Percentiles rank a stretch among this genome's conserved stretches.
These are phyloP conservation scores for Cornus kousa DNA, from an alignment of 148 eudicot species.

Conservation along the genomic window DNA sequence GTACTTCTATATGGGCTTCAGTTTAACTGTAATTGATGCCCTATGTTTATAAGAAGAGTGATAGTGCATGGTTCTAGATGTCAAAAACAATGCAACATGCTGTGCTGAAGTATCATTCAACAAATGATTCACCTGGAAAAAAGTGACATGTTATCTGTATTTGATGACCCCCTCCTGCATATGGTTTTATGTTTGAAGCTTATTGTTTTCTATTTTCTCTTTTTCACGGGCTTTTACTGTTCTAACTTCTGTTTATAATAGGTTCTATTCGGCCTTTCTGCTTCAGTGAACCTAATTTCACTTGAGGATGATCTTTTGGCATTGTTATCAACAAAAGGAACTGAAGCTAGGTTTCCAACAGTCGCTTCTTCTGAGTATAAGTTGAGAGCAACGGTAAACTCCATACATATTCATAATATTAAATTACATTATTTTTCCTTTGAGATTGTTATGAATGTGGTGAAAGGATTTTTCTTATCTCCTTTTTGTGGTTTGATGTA, in stretches of 20 bases:
- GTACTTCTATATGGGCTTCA: background rate
- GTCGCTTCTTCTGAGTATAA: constrained; percentile 72
- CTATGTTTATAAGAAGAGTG: background rate
- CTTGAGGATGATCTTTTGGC: constrained; percentile 62
- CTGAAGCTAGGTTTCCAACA: constrained; percentile 41
- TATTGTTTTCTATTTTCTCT: background rate
- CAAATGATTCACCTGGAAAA: background rate
- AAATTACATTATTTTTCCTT: background rate
- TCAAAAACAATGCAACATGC: background rate
- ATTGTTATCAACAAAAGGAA: constrained; percentile 40
- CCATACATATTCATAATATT: constrained; percentile 2
- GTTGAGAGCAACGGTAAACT: constrained; percentile 75
- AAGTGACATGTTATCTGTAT: background rate
- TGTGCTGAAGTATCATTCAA: background rate
- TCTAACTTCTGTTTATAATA: constrained; percentile 19
- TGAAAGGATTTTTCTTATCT: background rate
- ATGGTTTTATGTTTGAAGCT: constrained; percentile 1
- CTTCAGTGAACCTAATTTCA: constrained; percentile 52
- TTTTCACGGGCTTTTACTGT: background rate
- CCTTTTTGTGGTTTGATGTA: background rate
- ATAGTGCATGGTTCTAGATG: background rate
- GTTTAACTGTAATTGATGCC: background rate
- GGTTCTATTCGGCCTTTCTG: constrained; percentile 87
- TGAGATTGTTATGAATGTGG: background rate
- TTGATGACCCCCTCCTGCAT: background rate